Base-by-base conservation (phyloP, 2,329 filamentous ascomycete genomes). In the Phyllosticta citriasiana region DNA sequence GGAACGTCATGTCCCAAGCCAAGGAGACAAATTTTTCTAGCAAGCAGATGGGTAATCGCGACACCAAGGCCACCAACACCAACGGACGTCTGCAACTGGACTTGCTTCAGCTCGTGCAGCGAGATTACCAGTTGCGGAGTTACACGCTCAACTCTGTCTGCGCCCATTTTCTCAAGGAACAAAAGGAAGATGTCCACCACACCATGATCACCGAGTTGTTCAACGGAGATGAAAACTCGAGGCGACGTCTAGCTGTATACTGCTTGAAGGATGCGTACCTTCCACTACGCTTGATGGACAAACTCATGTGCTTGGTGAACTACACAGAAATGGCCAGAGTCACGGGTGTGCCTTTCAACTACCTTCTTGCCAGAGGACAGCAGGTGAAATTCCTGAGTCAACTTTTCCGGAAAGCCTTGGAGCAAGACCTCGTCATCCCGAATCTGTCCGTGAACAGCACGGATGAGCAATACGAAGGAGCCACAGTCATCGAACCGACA, bases 291-390 rank as follows among this genome's bases (percentile, higher is more conserved):
- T 76, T 99, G 57, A 92, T 99, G 86, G 94, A 99, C 71, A 99
- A 99, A 74, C 80, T 99, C 26, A 97, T 96, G 71, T 97, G 94
- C 75, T 80, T 99, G n/a, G 89, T 96, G 76, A 99, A 99, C 73
- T 97, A 97, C 70, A 97, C 94, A 0, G 94, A 99, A 77, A 99
- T 99, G 94, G 93, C 94, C 62, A 94, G 94, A 84, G 94, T 99
- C 76, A 99, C 95, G 26, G 94, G 94, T 68, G 93, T 99, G 4
- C 94, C 94, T 0, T 99, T 99, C 80, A 97, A 96, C 71, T 96
- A 88, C 70, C 82, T 99, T 53, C 82, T 99, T 1, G 86, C 94
- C 25, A 86, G 92, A 70, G 94, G 94, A 53, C 94, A 99, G 73
- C 95, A 99, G 75, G 87, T 99, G 72, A 96, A 96, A 70, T 99